A percentile compares a stretch with the other conserved stretches of the same genome.
Conservation (phyloP, 352 stramenopile species). For the Globisporangium mamillatum region DNA sequence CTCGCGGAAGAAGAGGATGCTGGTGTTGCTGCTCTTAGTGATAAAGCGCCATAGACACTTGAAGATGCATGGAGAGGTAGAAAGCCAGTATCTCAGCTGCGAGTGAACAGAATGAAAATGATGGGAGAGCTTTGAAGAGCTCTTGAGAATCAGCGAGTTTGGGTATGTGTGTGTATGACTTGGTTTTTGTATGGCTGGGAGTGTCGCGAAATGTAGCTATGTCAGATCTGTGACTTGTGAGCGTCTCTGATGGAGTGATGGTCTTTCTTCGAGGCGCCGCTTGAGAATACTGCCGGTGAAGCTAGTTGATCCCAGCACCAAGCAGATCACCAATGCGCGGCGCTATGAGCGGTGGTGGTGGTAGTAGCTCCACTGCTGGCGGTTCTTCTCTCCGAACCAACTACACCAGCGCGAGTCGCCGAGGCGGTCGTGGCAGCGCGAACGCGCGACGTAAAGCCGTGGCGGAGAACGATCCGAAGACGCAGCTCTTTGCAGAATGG, state of each 20-base stretch:
- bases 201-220: slow-evolving; percentile 8
- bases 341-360: not conserved
- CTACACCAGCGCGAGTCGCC: slow-evolving; percentile 15
- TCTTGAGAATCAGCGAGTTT: not conserved
- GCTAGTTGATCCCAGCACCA: not conserved
- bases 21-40: not conserved
- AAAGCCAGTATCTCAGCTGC: not conserved
- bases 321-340: not conserved
- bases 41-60: slow-evolving; percentile 1
- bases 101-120: not conserved
- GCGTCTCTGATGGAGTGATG: not conserved
- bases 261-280: not conserved
- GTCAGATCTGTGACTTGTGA: not conserved
- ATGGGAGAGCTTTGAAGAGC: not conserved
- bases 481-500: slow-evolving; percentile 53
- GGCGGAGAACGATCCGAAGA: slow-evolving; percentile 24
- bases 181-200: not conserved
- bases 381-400: not conserved
- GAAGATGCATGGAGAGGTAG: not conserved
- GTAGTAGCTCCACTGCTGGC: not conserved
- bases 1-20: not conserved
- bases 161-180: not conserved
- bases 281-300: not conserved
- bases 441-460: slow-evolving; percentile 25
- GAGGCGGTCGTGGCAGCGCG: slow-evolving; percentile 24